phyloP scores from a whole-genome alignment of 768 basidiomycete genomes.

The Pulveroboletus sp. region DNA sequence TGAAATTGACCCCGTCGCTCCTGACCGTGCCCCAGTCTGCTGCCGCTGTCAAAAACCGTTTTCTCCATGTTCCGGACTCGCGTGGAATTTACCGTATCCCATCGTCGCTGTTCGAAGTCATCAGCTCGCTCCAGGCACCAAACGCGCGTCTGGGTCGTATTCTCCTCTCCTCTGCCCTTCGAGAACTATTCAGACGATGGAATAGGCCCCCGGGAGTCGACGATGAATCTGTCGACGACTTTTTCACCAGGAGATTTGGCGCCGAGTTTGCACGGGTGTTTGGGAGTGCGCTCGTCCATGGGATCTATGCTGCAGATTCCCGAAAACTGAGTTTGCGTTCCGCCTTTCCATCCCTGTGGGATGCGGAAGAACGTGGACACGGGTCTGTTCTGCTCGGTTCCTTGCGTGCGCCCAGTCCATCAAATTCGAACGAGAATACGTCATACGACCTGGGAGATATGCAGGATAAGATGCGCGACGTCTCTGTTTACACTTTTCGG shows the following conservation, averaged over 20 bases:
- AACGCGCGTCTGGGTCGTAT: constrained; percentile 36
- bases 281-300: constrained; percentile 81
- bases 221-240: constrained; percentile 82
- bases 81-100: constrained; percentile 54
- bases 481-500: constrained; percentile 76
- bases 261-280: constrained; percentile 65
- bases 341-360: constrained; percentile 72
- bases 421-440: constrained; percentile 4
- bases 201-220: constrained; percentile 38
- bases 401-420: constrained; percentile 27
- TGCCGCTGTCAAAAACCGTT: constrained; percentile 75
- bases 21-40: constrained; percentile 64
- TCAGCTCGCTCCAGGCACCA: constrained; percentile 32
- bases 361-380: constrained; percentile 58
- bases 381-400: constrained; percentile 71
- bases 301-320: constrained; percentile 89
- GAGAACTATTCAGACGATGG: constrained; percentile 52
- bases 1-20: constrained; percentile 56
- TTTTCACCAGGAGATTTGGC: constrained; percentile 74
- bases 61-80: constrained; percentile 52
- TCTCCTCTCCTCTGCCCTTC: constrained; percentile 52
- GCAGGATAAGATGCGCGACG: constrained; percentile 45
- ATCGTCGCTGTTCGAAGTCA: constrained; percentile 35
- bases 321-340: constrained; percentile 68
- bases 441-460: constrained; percentile 51